Evolutionary conservation across 345 rosid genomes (phyloP).

Genomic region (Arabis alpina): DNA sequence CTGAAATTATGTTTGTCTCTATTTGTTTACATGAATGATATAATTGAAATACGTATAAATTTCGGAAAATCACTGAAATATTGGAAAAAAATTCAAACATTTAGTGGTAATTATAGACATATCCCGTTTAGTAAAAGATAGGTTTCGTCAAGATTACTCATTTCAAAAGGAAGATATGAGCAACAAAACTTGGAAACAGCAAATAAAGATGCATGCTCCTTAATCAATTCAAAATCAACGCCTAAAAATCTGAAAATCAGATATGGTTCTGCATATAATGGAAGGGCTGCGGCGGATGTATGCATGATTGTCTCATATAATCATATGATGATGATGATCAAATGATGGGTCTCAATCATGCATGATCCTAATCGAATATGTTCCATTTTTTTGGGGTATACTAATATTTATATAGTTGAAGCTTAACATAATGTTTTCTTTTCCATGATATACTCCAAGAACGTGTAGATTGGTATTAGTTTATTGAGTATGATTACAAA

Average conservation of each 20-base stretch:
- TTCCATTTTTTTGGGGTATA: constrained; percentile 34
- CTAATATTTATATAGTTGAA: constrained; percentile 29
- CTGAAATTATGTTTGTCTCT: too few relatives aligned
- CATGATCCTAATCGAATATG: constrained; percentile 46
- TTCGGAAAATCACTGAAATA: background rate
- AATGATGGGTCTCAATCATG: constrained; percentile 44
- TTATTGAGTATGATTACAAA: constrained; percentile 37
- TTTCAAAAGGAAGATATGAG: background rate
- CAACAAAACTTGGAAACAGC: background rate
- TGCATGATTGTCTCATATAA: constrained; percentile 39
- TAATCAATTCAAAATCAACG: constrained; percentile 30
- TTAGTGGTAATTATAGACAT: background rate
- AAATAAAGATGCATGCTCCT: constrained; percentile 17
- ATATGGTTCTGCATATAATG: constrained; percentile 34
- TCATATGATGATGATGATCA: constrained; percentile 38
- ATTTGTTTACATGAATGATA: too few relatives aligned
- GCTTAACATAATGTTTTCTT: constrained; percentile 27
- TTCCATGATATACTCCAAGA: constrained; percentile 41
- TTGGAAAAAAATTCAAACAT: background rate
- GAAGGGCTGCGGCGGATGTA: constrained; percentile 40
- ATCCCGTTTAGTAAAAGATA: background rate
- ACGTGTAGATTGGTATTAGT: constrained; percentile 36
- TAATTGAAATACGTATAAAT: too few relatives aligned
- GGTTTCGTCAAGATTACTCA: background rate
- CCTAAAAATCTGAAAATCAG: constrained; percentile 23